Percentiles rank a stretch among this genome's conserved stretches.
These are phyloP conservation scores for Straminergon stramineum DNA, from an alignment of 225 moss, liverwort and hornwort genomes.

Conservation along the genomic window DNA sequence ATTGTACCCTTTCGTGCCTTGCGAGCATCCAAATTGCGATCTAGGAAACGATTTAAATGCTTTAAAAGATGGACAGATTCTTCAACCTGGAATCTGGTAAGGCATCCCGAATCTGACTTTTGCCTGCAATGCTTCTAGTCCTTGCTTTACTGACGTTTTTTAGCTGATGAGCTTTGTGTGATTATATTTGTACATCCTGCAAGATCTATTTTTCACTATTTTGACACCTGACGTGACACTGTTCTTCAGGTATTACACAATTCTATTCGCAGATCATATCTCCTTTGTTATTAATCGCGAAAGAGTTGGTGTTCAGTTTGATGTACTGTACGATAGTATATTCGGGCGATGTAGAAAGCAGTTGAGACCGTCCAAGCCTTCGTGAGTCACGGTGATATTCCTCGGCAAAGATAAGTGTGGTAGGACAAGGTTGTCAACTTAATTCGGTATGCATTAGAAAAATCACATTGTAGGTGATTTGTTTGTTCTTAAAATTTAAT, in stretches of 20 bases:
- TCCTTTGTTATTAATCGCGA: conserved; percentile 64
- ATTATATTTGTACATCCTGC: neutral
- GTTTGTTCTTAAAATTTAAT: neutral
- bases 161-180: neutral
- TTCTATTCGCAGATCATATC: conserved; percentile 72
- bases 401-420: neutral
- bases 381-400: neutral
- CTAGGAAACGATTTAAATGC: conserved; percentile 30
- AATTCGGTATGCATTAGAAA: neutral
- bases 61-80: conserved; percentile 33
- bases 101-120: neutral
- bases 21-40: conserved; percentile 56
- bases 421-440: neutral
- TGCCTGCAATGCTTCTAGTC: neutral
- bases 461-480: neutral
- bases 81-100: conserved; percentile 84
- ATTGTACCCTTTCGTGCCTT: conserved; percentile 63
- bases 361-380: conserved; percentile 15
- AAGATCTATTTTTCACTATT: neutral
- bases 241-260: conserved; percentile 57
- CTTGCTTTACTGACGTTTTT: neutral
- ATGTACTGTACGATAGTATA: conserved; percentile 69
- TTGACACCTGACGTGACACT: neutral
- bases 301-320: conserved; percentile 71
- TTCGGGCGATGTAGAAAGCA: conserved; percentile 75